phyloP scores from a whole-genome alignment of 352 stramenopile species.

The Phytophthora vignae region DNA sequence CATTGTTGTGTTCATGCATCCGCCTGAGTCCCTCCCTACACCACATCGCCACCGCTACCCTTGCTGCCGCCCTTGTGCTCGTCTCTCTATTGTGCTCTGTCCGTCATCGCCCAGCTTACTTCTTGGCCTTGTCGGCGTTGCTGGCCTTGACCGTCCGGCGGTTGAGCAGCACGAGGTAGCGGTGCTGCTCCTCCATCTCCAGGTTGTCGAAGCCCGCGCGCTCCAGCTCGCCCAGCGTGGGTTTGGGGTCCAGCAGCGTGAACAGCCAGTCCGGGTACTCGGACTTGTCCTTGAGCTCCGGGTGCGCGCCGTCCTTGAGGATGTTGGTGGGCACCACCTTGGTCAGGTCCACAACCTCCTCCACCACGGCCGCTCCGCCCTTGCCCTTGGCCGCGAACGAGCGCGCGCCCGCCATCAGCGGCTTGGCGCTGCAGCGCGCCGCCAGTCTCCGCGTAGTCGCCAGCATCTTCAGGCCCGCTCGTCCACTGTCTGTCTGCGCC shows the following conservation, averaged over 20 bases:
- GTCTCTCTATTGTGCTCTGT: constrained; percentile 27
- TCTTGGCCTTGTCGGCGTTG: constrained; percentile 89
- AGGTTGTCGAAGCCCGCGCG: constrained; percentile 85
- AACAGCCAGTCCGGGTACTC: constrained; percentile 90
- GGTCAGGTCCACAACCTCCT: constrained; percentile 80
- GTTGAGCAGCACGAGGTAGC: constrained; percentile 80
- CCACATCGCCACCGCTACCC: not conserved
- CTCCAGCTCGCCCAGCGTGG: constrained; percentile 81
- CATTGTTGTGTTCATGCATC: constrained; percentile 23
- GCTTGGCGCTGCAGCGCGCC: constrained; percentile 36
- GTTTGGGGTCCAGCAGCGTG: constrained; percentile 76
- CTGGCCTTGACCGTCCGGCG: constrained; percentile 73
- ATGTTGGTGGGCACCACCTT: constrained; percentile 88
- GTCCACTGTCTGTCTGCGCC: constrained; percentile 15
- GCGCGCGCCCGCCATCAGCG: constrained; percentile 45
- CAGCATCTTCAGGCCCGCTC: constrained; percentile 31
- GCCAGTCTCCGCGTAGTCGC: constrained; percentile 56
- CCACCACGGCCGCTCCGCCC: constrained; percentile 52
- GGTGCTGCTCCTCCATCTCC: constrained; percentile 78
- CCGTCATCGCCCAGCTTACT: constrained; percentile 46
- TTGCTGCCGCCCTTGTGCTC: not conserved
- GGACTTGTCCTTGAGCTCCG: constrained; percentile 80
- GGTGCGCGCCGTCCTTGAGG: constrained; percentile 84
- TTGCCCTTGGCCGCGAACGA: constrained; percentile 78
- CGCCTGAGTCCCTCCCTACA: constrained; percentile 14